These are phyloP conservation scores for Coniochaeta sp. DNA, from an alignment of 2,329 filamentous ascomycete species.

Conservation along the genomic window DNA sequence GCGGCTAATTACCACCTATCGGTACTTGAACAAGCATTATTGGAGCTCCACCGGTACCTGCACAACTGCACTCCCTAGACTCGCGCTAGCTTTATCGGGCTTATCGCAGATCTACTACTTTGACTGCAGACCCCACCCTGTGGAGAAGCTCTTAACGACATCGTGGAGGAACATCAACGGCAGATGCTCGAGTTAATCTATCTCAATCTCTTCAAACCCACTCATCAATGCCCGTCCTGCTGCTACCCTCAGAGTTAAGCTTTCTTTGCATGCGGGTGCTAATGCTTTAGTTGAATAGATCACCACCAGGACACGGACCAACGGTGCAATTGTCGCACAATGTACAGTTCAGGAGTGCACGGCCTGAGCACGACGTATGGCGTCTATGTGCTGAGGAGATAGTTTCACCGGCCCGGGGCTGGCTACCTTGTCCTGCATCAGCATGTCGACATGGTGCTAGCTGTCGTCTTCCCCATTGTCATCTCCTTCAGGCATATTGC, in stretches of 20 bases:
- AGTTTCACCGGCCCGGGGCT: slow-evolving; percentile 13
- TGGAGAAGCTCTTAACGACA: neutral
- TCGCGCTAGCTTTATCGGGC: too few species aligned
- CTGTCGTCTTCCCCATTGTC: too few species aligned
- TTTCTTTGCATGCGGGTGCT: neutral
- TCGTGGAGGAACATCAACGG: slow-evolving; percentile 3
- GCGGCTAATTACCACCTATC: slow-evolving; percentile 6
- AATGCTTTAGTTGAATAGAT: too few species aligned
- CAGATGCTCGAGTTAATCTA: slow-evolving; percentile 12
- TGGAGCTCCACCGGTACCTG: neutral
- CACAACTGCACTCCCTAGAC: too few species aligned
- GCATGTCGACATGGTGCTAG: too few species aligned
- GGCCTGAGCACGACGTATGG: too few species aligned
- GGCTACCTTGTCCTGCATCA: slow-evolving; percentile 12
- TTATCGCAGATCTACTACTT: too few species aligned
- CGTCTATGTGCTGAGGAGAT: slow-evolving; percentile 4
- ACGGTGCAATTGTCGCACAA: too few species aligned
- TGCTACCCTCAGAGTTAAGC: neutral
- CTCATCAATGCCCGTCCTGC: neutral
- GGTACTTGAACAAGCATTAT: slow-evolving; percentile 2
- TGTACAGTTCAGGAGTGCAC: too few species aligned
- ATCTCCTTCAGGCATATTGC: too few species aligned
- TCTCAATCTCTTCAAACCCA: neutral
- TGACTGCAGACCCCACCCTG: neutral
- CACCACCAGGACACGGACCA: too few species aligned